Percentiles rank a stretch among this genome's conserved stretches.
These are phyloP conservation scores for Trichosporon coremiiforme DNA, from an alignment of 1,284 basidiomycete species.

Conservation along the genomic window DNA sequence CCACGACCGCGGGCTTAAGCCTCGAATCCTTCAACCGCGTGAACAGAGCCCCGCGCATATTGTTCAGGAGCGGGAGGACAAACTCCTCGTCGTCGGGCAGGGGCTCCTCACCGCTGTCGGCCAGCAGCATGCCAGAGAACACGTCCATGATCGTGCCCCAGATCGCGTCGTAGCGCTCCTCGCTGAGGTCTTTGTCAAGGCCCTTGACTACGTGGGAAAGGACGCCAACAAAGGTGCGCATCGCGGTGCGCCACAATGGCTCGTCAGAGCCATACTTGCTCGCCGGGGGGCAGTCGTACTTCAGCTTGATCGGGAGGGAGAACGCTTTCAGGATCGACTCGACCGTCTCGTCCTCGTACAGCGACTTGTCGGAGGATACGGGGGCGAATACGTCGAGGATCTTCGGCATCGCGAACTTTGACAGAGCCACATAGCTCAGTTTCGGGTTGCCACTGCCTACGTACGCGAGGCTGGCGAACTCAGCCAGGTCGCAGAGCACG, in stretches of 20 bases:
- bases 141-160: conserved; percentile 85
- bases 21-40: conserved; percentile 70
- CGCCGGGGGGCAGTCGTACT: conserved; percentile 87
- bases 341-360: conserved; percentile 80
- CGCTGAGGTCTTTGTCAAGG: conserved; percentile 59
- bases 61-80: conserved; percentile 75
- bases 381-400: conserved; percentile 68
- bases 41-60: conserved; percentile 75
- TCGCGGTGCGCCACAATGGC: conserved; percentile 83
- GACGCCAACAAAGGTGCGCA: conserved; percentile 37
- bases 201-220: conserved; percentile 32
- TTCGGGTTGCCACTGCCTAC: conserved; percentile 66
- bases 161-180: conserved; percentile 69
- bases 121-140: conserved; percentile 75
- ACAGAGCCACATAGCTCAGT: conserved; percentile 81
- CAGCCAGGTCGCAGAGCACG: conserved; percentile 78
- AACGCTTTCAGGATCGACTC: conserved; percentile 82
- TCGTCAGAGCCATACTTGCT: conserved; percentile 79
- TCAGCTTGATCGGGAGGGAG: conserved; percentile 85
- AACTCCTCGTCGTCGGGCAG: conserved; percentile 84
- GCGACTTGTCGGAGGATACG: conserved; percentile 10
- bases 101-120: conserved; percentile 72
- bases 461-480: conserved; percentile 82
- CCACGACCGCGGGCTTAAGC: conserved; percentile 73
- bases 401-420: conserved; percentile 82